phyloP scores from a whole-genome alignment of 257 asterid species.

The Rubia yunnanensis region DNA sequence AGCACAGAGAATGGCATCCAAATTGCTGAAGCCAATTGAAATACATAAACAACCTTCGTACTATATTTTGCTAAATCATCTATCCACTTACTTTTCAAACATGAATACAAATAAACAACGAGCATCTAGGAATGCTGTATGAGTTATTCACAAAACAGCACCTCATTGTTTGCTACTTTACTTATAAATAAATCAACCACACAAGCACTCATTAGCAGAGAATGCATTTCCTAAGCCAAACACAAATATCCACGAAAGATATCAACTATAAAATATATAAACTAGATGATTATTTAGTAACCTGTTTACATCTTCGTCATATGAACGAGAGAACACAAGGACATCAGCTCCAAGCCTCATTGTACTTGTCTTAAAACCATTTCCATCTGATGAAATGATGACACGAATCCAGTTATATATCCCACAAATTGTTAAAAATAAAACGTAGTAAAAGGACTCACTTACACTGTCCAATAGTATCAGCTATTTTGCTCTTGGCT shows the following conservation, averaged over 20 bases:
- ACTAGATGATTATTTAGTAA: slow-evolving; percentile 16
- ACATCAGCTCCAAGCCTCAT: slow-evolving; percentile 99
- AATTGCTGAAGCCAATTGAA: background rate
- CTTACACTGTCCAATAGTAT: slow-evolving; percentile 95
- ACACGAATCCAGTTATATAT: slow-evolving; percentile 9
- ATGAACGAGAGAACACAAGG: slow-evolving; percentile 76
- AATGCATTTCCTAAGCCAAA: background rate
- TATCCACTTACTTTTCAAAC: background rate
- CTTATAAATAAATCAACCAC: background rate
- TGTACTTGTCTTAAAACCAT: slow-evolving; percentile 98
- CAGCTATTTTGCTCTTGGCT: slow-evolving; percentile 63
- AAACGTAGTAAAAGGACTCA: background rate
- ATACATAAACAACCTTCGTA: background rate
- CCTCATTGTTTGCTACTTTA: background rate
- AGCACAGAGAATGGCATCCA: background rate
- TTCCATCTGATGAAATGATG: slow-evolving; percentile 62
- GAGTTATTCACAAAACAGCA: background rate
- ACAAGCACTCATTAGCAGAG: background rate
- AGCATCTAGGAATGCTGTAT: background rate
- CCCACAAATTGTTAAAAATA: background rate
- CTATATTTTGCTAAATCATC: background rate
- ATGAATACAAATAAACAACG: background rate
- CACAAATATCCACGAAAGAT: background rate
- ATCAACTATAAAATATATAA: background rate
- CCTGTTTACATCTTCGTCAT: slow-evolving; percentile 61